Percentiles rank a stretch among this genome's conserved stretches.
Evolutionary conservation across 805 yeast genomes (phyloP).

Genomic region (Maudiozyma saulgeensis): DNA sequence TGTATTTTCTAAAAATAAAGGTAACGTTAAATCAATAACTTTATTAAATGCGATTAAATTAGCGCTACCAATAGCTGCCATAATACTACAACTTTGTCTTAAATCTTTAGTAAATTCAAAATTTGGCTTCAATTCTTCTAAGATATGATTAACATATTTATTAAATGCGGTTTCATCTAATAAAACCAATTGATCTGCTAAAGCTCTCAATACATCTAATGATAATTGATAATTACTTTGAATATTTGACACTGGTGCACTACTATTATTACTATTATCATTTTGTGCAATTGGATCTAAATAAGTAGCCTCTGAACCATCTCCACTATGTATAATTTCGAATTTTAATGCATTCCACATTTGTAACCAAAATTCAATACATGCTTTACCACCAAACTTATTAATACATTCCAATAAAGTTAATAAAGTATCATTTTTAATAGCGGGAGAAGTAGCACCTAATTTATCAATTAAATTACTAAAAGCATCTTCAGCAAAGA

Average conservation of each 20-base stretch:
- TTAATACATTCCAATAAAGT: conserved; percentile 52
- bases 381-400: conserved; percentile 39
- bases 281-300: conserved; percentile 3
- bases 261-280: neutral
- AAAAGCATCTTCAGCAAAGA: conserved; percentile 63
- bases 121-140: conserved; percentile 46
- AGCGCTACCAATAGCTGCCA: conserved; percentile 46
- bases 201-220: conserved; percentile 34
- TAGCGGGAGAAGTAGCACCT: conserved; percentile 62
- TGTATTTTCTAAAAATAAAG: conserved; percentile 30
- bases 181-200: conserved; percentile 33
- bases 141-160: conserved; percentile 32
- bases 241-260: neutral
- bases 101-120: conserved; percentile 43
- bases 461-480: conserved; percentile 73
- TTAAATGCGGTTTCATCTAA: conserved; percentile 28
- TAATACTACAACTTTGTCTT: conserved; percentile 53
- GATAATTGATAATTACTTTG: conserved; percentile 33
- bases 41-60: conserved; percentile 38
- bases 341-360: conserved; percentile 84
- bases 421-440: conserved; percentile 62
- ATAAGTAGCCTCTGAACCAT: conserved; percentile 26
- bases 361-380: conserved; percentile 55
- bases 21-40: conserved; percentile 40
- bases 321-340: conserved; percentile 80